Evolutionary conservation across 2,329 filamentous ascomycete genomes (phyloP).

Genomic region (Xylariaceae sp.): DNA sequence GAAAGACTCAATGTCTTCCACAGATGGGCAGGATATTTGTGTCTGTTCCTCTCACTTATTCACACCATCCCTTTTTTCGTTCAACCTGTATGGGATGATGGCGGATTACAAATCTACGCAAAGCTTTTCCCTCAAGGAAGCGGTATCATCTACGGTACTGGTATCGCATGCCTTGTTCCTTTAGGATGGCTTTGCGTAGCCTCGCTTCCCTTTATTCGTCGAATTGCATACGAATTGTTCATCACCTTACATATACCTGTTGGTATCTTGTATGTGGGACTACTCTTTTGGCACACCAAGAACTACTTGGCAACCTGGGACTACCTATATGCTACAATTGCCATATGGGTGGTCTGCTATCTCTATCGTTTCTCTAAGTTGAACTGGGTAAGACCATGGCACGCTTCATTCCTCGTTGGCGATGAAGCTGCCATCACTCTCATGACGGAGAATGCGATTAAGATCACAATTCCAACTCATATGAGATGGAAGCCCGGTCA

Average conservation of each 20-base stretch:
- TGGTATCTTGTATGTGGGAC: slow-evolving; percentile 70
- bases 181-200: slow-evolving; percentile 78
- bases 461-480: slow-evolving; percentile 88
- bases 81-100: slow-evolving; percentile 78
- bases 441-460: slow-evolving; percentile 90
- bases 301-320: slow-evolving; percentile 88
- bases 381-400: slow-evolving; percentile 82
- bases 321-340: slow-evolving; percentile 77
- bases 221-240: slow-evolving; percentile 80
- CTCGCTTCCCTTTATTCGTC: slow-evolving; percentile 72
- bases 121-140: slow-evolving; percentile 60
- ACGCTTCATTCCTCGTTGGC: slow-evolving; percentile 75
- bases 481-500: slow-evolving; percentile 91
- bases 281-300: slow-evolving; percentile 94
- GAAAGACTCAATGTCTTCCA: slow-evolving; percentile 91
- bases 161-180: slow-evolving; percentile 74
- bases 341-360: slow-evolving; percentile 73
- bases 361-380: slow-evolving; percentile 72
- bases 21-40: slow-evolving; percentile 85
- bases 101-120: slow-evolving; percentile 64
- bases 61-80: slow-evolving; percentile 88
- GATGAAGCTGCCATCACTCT: slow-evolving; percentile 87
- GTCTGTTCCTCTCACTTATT: slow-evolving; percentile 73
- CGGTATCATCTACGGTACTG: slow-evolving; percentile 77
- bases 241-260: slow-evolving; percentile 76